A percentile compares a stretch with the other conserved stretches of the same genome.
Evolutionary conservation across 2,329 filamentous ascomycete species (phyloP).

Genomic region (Xylaria sp.): DNA sequence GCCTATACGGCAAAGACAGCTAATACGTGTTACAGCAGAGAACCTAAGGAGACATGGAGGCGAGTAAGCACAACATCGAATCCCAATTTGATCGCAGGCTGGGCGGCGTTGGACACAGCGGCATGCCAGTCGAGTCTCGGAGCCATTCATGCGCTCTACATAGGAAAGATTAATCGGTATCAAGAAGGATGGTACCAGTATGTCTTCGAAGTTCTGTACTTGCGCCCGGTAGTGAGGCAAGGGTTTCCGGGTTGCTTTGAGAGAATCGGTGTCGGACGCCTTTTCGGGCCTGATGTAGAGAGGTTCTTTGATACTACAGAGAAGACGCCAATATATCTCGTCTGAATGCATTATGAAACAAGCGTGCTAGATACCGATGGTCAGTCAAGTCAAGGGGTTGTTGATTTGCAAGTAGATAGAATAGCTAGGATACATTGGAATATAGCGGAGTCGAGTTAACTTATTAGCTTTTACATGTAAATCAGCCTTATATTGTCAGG

Average conservation of each 20-base stretch:
- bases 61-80: background rate
- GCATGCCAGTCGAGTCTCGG: background rate
- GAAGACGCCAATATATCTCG: background rate
- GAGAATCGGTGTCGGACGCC: background rate
- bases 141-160: background rate
- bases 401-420: too few relatives aligned
- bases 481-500: too few relatives aligned
- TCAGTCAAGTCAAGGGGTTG: too few relatives aligned
- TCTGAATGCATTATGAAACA: too few relatives aligned
- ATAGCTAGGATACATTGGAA: too few relatives aligned
- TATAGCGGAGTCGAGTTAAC: too few relatives aligned
- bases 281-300: background rate
- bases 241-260: background rate
- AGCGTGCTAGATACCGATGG: too few relatives aligned
- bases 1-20: background rate
- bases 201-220: background rate
- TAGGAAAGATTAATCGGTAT: background rate
- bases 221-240: background rate
- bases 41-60: background rate
- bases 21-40: background rate
- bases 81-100: background rate
- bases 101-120: background rate
- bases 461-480: too few relatives aligned
- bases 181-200: background rate
- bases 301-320: background rate